Percentiles rank a stretch among this genome's conserved stretches.
Conservation (phyloP, 2,329 filamentous ascomycete species). For the Furcasterigmium furcatum region DNA sequence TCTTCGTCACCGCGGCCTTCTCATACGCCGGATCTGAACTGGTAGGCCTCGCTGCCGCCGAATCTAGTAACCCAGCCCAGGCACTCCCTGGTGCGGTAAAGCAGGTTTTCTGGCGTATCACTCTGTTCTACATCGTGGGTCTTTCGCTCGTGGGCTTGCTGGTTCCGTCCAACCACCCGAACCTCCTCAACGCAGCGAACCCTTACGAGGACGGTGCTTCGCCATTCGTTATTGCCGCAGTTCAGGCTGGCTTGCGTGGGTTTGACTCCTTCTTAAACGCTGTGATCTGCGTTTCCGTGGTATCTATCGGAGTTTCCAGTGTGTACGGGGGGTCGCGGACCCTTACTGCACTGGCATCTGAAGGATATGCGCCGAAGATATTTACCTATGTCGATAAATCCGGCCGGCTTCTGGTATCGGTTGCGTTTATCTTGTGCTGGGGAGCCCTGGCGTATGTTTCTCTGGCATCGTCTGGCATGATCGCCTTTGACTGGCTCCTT, state of each 20-base stretch:
- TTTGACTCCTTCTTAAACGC: conserved; percentile 51
- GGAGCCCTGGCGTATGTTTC: conserved; percentile 46
- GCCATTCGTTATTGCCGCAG: conserved; percentile 11
- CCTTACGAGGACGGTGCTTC: conserved; percentile 34
- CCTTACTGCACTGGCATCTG: conserved; percentile 50
- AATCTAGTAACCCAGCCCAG: conserved; percentile 64
- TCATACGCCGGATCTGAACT: conserved; percentile 66
- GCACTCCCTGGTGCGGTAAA: conserved; percentile 76
- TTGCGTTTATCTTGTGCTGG: conserved; percentile 39
- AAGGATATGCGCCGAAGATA: conserved; percentile 51
- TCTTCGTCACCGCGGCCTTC: conserved; percentile 69
- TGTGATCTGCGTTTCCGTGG: conserved; percentile 49
- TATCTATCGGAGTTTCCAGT: conserved; percentile 52
- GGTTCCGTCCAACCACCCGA: conserved; percentile 35
- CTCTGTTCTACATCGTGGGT: conserved; percentile 45
- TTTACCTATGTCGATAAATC: conserved; percentile 52
- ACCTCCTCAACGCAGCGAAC: conserved; percentile 38
- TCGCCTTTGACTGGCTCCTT: conserved; percentile 62
- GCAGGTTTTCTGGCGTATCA: conserved; percentile 60
- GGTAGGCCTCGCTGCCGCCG: conserved; percentile 67
- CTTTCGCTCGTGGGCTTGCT: conserved; percentile 45
- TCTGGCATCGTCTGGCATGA: conserved; percentile 38
- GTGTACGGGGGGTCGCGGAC: conserved; percentile 55
- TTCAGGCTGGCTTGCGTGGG: conserved; percentile 43
- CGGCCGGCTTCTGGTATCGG: conserved; percentile 46